phyloP scores from a whole-genome alignment of 331 rosid species.

The Phaseolus coccineus region DNA sequence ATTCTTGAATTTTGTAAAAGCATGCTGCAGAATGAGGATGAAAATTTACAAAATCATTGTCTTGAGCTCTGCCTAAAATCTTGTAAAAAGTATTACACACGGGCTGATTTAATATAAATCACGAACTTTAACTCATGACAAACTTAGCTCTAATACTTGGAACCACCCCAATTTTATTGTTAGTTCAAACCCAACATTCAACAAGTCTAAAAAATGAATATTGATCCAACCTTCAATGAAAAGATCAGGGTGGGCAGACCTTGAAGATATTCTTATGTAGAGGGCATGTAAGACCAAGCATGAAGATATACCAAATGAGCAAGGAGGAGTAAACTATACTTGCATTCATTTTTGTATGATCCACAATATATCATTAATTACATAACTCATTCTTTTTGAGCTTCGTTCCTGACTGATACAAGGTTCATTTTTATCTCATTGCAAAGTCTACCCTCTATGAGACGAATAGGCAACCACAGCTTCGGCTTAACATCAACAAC shows the following conservation, averaged over 20 bases:
- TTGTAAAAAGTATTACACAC: too few relatives aligned
- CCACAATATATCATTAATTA: conserved; percentile 2
- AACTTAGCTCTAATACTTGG: too few relatives aligned
- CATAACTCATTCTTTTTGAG: conserved; percentile 52
- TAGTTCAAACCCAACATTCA: background rate
- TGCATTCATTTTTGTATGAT: conserved; percentile 38
- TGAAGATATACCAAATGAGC: background rate
- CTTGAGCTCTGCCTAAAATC: too few relatives aligned
- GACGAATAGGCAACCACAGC: conserved; percentile 75
- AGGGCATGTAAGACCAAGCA: conserved; percentile 12
- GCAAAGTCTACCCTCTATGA: conserved; percentile 83
- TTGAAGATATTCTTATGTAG: background rate
- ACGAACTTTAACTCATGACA: too few relatives aligned
- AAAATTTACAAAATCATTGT: too few relatives aligned
- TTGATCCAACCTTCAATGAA: background rate
- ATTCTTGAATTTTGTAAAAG: too few relatives aligned
- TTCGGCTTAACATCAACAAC: conserved; percentile 88
- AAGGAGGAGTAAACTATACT: conserved; percentile 25
- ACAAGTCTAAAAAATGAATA: background rate
- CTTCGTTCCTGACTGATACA: conserved; percentile 65
- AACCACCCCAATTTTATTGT: background rate
- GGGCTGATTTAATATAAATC: too few relatives aligned
- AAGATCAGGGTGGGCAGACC: background rate
- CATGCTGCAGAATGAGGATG: too few relatives aligned
- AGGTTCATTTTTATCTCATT: conserved; percentile 80